Conservation (phyloP, 2,329 filamentous ascomycete genomes). For the Pseudocercospora cruenta region DNA sequence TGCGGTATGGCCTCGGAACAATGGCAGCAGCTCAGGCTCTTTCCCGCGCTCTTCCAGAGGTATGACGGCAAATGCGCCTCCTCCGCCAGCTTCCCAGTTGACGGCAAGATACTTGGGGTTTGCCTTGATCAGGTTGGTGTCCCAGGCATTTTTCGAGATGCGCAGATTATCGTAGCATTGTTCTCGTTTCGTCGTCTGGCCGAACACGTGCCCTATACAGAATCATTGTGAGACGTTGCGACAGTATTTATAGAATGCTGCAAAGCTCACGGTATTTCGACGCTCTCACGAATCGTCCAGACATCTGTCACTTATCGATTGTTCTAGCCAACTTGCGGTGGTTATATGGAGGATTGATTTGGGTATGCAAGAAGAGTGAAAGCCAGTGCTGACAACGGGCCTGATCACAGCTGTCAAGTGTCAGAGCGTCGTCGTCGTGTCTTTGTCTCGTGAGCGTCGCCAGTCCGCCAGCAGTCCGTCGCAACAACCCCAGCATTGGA, state of each 20-base stretch:
- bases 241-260: slow-evolving; percentile 4
- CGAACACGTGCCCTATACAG: slow-evolving; percentile 88
- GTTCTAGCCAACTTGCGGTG: background rate
- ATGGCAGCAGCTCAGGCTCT: slow-evolving; percentile 85
- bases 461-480: background rate
- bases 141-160: slow-evolving; percentile 98
- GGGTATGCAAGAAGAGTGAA: background rate
- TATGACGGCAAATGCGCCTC: slow-evolving; percentile 95
- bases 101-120: slow-evolving; percentile 96
- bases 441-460: background rate
- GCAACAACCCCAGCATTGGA: slow-evolving; percentile 1
- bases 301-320: slow-evolving; percentile 52
- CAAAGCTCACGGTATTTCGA: slow-evolving; percentile 70
- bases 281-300: slow-evolving; percentile 72
- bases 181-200: slow-evolving; percentile 92
- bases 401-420: background rate
- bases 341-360: background rate
- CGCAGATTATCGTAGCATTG: slow-evolving; percentile 98
- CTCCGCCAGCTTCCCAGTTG: slow-evolving; percentile 97
- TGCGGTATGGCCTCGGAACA: slow-evolving; percentile 95
- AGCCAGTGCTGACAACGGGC: background rate
- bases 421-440: background rate
- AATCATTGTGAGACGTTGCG: slow-evolving; percentile 19
- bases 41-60: slow-evolving; percentile 87
- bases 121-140: slow-evolving; percentile 97